Evolutionary conservation across 345 rosid species (phyloP), one percentile per base, ranked within the genome.

Genomic region (Eucalyptus pumila): DNA sequence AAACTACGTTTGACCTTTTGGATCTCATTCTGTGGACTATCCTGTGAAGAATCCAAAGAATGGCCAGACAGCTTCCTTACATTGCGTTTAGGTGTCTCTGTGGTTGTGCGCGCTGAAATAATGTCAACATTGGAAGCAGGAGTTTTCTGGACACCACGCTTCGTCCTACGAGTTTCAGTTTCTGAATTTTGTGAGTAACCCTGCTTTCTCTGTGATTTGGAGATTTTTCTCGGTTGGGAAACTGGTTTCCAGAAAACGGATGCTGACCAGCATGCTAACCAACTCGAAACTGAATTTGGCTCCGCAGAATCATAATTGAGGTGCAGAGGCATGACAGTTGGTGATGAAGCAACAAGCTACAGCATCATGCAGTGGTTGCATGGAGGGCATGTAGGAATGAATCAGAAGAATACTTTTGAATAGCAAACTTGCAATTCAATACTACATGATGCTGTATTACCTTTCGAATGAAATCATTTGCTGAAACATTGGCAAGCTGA

Each of bases 1-100:
- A 97, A 92, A 92, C 92, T 95, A 44, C 97, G 96, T 90, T 97
- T 97, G 85, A 96, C 97, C 92, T 97, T 97, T 92, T 97, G 98
- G 91, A 97, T 96, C 92, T 96, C 99, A 93, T 72, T 92, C 89
- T 95, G 97, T 87, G 97, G 96, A 92, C 94, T 94, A 91, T 95
- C 99, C 24, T 91, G 95, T 88, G 90, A 91, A 8, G 93, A 88
- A 87, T 96, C 97, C n/a, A 90, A 90, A 52, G 95, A 91, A 92
- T 93, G 94, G 90, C 90, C 93, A 42, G 96, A 88, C 87, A 94
- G 89, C 92, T 95, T 97, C 91, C 95, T 91, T 76, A 93, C 80
- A 89, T 87, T 97, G 58, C 96, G 96, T 90, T 94, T 97, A 69
- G 96, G 95, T 87, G 93, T 96, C 93, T 95, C 99, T 49, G 93